Evolutionary conservation across 129 eudicot species (phyloP).

Genomic region (Flaveria trinervia): DNA sequence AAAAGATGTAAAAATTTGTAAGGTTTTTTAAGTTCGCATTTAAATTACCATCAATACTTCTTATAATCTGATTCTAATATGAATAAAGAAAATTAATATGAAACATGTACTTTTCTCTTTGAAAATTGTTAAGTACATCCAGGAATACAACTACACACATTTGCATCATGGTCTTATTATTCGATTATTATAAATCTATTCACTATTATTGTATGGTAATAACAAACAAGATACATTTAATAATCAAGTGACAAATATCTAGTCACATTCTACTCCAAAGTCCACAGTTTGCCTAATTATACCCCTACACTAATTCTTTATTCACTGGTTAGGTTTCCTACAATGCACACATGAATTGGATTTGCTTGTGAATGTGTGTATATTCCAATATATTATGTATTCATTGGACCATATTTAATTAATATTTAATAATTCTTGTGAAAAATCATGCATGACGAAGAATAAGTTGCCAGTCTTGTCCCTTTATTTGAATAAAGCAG

Average conservation of each 20-base stretch:
- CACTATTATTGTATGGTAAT: background rate
- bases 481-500: conserved; percentile 20
- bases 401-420: conserved; percentile 7
- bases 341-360: conserved; percentile 9
- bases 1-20: too few species aligned
- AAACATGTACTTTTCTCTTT: background rate
- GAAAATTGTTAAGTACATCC: background rate
- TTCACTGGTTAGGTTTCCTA: conserved; percentile 12
- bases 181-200: background rate
- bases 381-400: conserved; percentile 17
- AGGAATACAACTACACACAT: background rate
- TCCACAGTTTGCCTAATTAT: conserved; percentile 23
- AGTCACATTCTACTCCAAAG: conserved; percentile 6
- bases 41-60: too few species aligned
- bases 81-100: background rate
- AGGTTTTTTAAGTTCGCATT: too few species aligned
- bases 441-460: conserved; percentile 19
- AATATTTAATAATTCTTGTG: background rate
- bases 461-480: conserved; percentile 26
- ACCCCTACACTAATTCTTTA: conserved; percentile 2
- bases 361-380: conserved; percentile 20
- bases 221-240: background rate
- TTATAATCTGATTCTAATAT: too few species aligned
- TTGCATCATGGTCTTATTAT: background rate
- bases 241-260: background rate